Evolutionary conservation across 306 rosid species (phyloP).

Genomic region (Styphnolobium japonicum): DNA sequence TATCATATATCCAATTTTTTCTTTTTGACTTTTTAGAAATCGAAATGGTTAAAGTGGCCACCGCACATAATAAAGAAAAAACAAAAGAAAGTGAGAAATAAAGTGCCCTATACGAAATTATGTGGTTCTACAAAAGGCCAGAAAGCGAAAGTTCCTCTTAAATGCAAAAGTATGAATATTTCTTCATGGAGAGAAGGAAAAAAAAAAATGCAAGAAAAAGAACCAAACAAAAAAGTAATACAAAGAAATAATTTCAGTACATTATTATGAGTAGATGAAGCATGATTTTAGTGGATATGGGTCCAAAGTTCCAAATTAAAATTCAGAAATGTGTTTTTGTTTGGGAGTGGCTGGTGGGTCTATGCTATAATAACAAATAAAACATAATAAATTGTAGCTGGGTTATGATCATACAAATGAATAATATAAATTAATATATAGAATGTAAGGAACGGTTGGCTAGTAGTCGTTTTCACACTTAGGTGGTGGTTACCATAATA

Average conservation of each 20-base stretch:
- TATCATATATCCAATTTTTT: slow-evolving; percentile 9
- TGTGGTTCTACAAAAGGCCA: slow-evolving; percentile 52
- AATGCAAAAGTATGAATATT: slow-evolving; percentile 36
- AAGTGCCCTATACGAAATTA: slow-evolving; percentile 41
- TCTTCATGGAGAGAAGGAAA: slow-evolving; percentile 3
- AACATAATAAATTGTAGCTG: slow-evolving; percentile 24
- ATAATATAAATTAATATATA: slow-evolving; percentile 16
- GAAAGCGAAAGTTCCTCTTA: slow-evolving; percentile 60
- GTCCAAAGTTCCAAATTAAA: slow-evolving; percentile 34
- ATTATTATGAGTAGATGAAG: slow-evolving; percentile 46
- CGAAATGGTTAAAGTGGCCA: slow-evolving; percentile 33
- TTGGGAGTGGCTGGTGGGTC: slow-evolving; percentile 65
- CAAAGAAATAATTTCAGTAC: slow-evolving; percentile 32
- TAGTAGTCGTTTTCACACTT: slow-evolving; percentile 69
- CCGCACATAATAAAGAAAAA: slow-evolving; percentile 23
- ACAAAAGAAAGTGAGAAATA: slow-evolving; percentile 31
- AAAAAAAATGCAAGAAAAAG: slow-evolving; percentile 19
- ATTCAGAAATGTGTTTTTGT: slow-evolving; percentile 48
- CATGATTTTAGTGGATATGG: slow-evolving; percentile 49
- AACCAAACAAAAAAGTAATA: slow-evolving; percentile 35
- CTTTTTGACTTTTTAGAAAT: slow-evolving; percentile 39
- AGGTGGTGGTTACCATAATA: slow-evolving; percentile 64
- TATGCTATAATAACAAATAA: slow-evolving; percentile 38
- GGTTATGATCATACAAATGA: slow-evolving; percentile 21
- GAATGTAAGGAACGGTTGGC: slow-evolving; percentile 65